Base-by-base conservation (phyloP, 2,329 filamentous ascomycete genomes). In the Ilyonectria destructans region DNA sequence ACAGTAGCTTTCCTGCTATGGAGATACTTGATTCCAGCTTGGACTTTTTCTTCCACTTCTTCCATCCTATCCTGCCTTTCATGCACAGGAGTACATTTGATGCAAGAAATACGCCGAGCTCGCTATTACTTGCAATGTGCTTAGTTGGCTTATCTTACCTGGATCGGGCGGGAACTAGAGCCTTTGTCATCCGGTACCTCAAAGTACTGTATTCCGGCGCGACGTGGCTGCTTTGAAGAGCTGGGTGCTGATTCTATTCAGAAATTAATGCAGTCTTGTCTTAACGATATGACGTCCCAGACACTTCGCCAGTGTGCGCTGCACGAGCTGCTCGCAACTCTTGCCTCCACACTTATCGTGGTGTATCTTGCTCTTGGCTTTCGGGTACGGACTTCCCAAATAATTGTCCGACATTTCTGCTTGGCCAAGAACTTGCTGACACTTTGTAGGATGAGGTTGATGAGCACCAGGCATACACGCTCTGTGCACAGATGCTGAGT, bases 1-100 rank as follows among this genome's bases (percentile, higher is more conserved):
- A 59, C 9, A 6, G 48, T 9, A 17, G 13, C 2, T 35, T 58
- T 45, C 43, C 37, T 12, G 15, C 52, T 2, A 26, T 68, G 4
- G 61, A 68, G n/a, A 49, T 52, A 23, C 65, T 68, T 12, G 62
- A 68, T n/a, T 68, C 65, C 2, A 57, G 65, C 6, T 31, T 68
- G 10, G 65, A 68, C n/a, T 68, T 68, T 17, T 68, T 60, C 55
- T 68, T 68, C 9, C 61, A 65, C 3, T 65, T 68, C n/a, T 68
- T 68, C 7, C 65, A 68, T n/a, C 65, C 65, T 1, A 55, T 60
- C 6, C 31, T 68, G 6, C 65, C 65, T 6, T 45, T 68, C 10
- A 60, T 68, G 40, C 65, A 68, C 33, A 68, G 45, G 15, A 68
- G 62, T 21, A 68, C 62, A 1, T 68, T 68, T 46, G 35, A 65